phyloP scores from a whole-genome alignment of 1,284 basidiomycete genomes.

The Ustilago nuda region DNA sequence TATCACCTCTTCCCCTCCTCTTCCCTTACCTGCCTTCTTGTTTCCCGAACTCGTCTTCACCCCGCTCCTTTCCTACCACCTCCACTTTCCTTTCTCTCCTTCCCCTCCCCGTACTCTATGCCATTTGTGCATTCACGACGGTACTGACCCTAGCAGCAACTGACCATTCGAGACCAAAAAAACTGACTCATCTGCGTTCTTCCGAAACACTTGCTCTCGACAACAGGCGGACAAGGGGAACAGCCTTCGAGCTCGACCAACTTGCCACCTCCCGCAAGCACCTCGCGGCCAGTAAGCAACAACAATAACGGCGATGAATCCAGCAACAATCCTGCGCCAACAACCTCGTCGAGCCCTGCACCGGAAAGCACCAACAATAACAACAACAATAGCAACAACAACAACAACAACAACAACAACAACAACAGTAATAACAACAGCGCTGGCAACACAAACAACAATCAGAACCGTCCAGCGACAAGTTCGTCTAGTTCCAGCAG shows the following conservation, averaged over 20 bases:
- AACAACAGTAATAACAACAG: background rate
- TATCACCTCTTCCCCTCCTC: background rate
- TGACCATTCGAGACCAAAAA: background rate
- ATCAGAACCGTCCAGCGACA: constrained; percentile 19
- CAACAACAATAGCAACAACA: constrained; percentile 19
- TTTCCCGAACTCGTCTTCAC: background rate
- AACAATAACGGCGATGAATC: constrained; percentile 18
- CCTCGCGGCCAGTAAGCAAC: constrained; percentile 13
- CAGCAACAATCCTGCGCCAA: constrained; percentile 19
- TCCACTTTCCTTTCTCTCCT: background rate
- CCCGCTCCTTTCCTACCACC: background rate
- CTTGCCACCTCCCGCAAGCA: constrained; percentile 16
- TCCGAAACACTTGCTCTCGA: background rate
- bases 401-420: constrained; percentile 11
- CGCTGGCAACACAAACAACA: constrained; percentile 18
- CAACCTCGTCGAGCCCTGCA: constrained; percentile 22
- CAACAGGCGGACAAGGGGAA: constrained; percentile 21
- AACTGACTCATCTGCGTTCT: constrained; percentile 8
- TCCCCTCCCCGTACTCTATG: background rate
- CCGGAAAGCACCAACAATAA: constrained; percentile 18
- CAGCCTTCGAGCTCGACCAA: constrained; percentile 21
- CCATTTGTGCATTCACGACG: background rate
- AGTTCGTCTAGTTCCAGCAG: constrained; percentile 6
- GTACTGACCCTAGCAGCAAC: background rate
- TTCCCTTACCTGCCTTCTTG: background rate